Percentiles rank a stretch among this genome's conserved stretches.
Conservation (phyloP, 2,329 filamentous ascomycete genomes). For the Cladosporium sp. region DNA sequence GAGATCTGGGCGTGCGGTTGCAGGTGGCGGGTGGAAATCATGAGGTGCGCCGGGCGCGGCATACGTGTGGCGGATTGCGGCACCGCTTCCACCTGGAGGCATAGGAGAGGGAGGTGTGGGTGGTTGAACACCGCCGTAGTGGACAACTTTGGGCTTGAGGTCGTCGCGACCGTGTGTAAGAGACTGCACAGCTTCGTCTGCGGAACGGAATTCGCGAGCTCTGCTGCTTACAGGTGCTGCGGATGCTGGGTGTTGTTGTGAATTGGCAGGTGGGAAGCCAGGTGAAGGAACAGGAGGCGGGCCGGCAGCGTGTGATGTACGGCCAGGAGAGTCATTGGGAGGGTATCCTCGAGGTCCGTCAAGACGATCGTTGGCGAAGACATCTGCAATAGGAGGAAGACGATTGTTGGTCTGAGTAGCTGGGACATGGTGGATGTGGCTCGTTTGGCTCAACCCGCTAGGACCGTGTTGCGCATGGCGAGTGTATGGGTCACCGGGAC, state of each 20-base stretch:
- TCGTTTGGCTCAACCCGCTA: constrained; percentile 75
- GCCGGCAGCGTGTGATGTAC: constrained; percentile 59
- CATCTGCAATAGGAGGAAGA: constrained; percentile 87
- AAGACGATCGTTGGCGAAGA: constrained; percentile 76
- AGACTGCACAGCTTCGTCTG: constrained; percentile 90
- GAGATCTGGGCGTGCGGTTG: constrained; percentile 25
- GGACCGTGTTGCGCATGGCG: constrained; percentile 64
- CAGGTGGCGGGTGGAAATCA: constrained; percentile 9
- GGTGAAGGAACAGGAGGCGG: constrained; percentile 73
- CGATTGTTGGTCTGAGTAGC: constrained; percentile 87
- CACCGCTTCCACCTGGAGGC: constrained; percentile 34
- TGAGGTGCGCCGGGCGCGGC: constrained; percentile 19
- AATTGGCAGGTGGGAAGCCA: constrained; percentile 58
- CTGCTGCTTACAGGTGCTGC: constrained; percentile 53
- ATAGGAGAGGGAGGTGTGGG: constrained; percentile 83
- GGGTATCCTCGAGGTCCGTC: constrained; percentile 33
- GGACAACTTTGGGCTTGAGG: constrained; percentile 84
- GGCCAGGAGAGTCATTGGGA: constrained; percentile 60
- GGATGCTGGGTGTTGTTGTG: constrained; percentile 36
- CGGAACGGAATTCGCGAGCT: constrained; percentile 84
- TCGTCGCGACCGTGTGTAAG: constrained; percentile 89
- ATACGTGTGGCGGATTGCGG: constrained; percentile 6
- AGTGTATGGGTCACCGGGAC: constrained; percentile 54
- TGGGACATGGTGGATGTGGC: constrained; percentile 85
- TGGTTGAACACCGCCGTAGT: constrained; percentile 91